Evolutionary conservation across 106 monocot species (phyloP), one percentile per base, ranked within the genome.

Genomic region (Apostasia shenzhenica): DNA sequence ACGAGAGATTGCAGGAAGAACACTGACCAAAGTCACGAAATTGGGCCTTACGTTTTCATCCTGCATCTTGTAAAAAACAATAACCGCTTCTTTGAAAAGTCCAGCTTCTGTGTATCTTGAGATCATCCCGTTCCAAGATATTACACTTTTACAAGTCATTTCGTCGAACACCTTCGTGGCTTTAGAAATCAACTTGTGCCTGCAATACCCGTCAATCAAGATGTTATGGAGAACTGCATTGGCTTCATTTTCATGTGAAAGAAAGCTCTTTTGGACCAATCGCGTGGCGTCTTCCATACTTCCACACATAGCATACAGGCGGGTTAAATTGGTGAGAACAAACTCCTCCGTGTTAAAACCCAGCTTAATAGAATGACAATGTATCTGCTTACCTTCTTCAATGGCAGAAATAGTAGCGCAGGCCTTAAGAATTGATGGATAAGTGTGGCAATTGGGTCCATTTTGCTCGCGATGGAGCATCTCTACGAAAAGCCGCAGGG

Each of bases 91-190:
- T 59, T 67, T 79, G 45, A 75, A 76, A 43, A 37, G 69, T 6
- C 82, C 89, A 65, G 54, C 72, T 60, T 80, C 73, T 3, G 73
- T 76, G 46, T 77, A 80, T 9, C 70, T 72, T 1, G 84, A 67
- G 43, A 89, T 80, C 76, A 89, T 65, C 41, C 68, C 82, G 69
- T 84, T 89, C 82, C 85, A 89, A 45, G 89, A 85, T 7, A 85
- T 56, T 37, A 82, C 72, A 38, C 57, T 80, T 48, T 57, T 85
- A 0, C 6, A 2, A 38, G 41, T 39, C 89, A 89, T 82, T 53
- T 59, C 58, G 11, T 80, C 80, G 39, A 87, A 87, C 70, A 83
- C 38, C 6, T 38, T 14, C 43, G 41, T 71, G 9, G 82, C 86
- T 51, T 48, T 11, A 3, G 52, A 59, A 46, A 75, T 41, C 80